These are phyloP conservation scores for Agapanthus africanus DNA, from an alignment of 106 monocot species.

Conservation along the genomic window DNA sequence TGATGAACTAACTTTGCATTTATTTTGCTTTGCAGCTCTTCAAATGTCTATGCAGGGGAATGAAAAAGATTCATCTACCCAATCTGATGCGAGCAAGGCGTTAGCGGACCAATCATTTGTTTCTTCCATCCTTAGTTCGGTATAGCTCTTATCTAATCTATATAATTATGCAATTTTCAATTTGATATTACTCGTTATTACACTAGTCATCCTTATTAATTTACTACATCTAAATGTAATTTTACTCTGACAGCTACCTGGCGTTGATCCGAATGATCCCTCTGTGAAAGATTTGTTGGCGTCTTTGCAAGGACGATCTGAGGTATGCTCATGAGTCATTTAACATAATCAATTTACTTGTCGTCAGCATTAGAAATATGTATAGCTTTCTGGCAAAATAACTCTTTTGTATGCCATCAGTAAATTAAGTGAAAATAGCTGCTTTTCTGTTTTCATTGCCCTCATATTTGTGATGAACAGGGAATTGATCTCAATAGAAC, in stretches of 20 bases:
- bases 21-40: slow-evolving; percentile 49
- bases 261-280: slow-evolving; percentile 87
- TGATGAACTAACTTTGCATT: not conserved
- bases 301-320: slow-evolving; percentile 62
- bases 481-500: no score
- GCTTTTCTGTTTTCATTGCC: not conserved
- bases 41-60: slow-evolving; percentile 83
- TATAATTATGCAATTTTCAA: not conserved
- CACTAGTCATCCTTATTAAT: not conserved
- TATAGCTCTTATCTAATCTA: slow-evolving; percentile 12
- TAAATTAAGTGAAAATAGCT: not conserved
- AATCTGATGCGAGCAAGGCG: slow-evolving; percentile 75
- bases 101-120: slow-evolving; percentile 86
- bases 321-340: slow-evolving; percentile 28
- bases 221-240: not conserved
- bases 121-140: slow-evolving; percentile 85
- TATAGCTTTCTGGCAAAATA: not conserved
- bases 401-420: not conserved
- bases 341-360: not conserved
- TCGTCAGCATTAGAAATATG: not conserved
- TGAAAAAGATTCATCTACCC: slow-evolving; percentile 35
- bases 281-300: slow-evolving; percentile 73
- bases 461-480: not conserved
- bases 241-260: slow-evolving; percentile 56
- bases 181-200: not conserved